Percentiles rank a stretch among this genome's conserved stretches.
phyloP scores from a whole-genome alignment of 2,329 filamentous ascomycete species.

The Phoma sp. region DNA sequence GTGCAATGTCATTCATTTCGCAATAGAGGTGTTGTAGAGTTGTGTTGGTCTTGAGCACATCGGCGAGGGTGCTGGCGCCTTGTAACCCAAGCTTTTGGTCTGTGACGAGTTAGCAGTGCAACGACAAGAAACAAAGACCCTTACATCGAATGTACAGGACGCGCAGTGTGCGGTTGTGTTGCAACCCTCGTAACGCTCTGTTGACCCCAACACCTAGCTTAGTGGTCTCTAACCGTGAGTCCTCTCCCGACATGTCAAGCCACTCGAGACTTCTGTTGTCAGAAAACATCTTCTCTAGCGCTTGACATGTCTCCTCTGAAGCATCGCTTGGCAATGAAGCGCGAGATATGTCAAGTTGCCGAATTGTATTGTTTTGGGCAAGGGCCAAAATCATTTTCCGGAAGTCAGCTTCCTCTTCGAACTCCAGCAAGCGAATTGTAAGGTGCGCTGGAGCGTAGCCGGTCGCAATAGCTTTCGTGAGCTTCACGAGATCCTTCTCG shows the following conservation, averaged over 20 bases:
- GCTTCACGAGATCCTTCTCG: conserved; percentile 58
- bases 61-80: conserved; percentile 72
- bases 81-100: conserved; percentile 72
- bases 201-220: conserved; percentile 73
- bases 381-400: conserved; percentile 68
- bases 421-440: conserved; percentile 73
- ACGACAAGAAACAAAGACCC: neutral
- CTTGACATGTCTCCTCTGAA: conserved; percentile 69
- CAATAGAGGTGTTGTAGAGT: conserved; percentile 71
- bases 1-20: conserved; percentile 73
- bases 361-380: conserved; percentile 66
- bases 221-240: conserved; percentile 73
- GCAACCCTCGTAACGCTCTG: conserved; percentile 68
- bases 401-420: conserved; percentile 69
- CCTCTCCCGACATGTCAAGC: conserved; percentile 74
- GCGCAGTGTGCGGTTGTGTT: conserved; percentile 67
- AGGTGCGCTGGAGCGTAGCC: conserved; percentile 66
- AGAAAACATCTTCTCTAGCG: conserved; percentile 68
- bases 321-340: conserved; percentile 73
- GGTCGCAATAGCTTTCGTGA: conserved; percentile 59
- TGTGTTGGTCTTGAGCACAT: conserved; percentile 69
- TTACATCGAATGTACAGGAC: conserved; percentile 66
- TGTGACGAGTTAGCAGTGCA: conserved; percentile 27
- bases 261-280: conserved; percentile 71
- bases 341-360: conserved; percentile 72